These are phyloP conservation scores for Epichloe gansuensis DNA, from an alignment of 2,329 filamentous ascomycete species.

Conservation along the genomic window DNA sequence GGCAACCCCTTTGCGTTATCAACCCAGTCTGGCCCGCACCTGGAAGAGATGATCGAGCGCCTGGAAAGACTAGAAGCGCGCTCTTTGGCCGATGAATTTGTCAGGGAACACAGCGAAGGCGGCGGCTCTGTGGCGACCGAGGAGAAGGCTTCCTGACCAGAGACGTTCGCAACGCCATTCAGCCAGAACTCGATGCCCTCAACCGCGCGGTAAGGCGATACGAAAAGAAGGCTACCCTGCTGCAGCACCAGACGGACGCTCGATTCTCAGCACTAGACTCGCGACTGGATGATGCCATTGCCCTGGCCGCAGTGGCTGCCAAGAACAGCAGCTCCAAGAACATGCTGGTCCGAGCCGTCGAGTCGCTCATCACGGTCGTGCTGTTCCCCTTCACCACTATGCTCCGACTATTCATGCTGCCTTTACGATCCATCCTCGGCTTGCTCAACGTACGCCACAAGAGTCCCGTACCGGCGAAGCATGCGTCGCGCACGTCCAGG, in stretches of 20 bases:
- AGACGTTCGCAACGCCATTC: conserved; percentile 53
- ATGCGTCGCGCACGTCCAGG: conserved; percentile 1
- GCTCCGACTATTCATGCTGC: conserved; percentile 29
- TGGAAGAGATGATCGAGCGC: conserved; percentile 49
- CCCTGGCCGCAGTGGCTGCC: conserved; percentile 66
- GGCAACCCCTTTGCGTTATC: conserved; percentile 30
- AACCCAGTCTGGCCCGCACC: conserved; percentile 24
- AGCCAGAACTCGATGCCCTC: conserved; percentile 76
- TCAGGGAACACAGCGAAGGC: conserved; percentile 16
- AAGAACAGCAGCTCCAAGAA: conserved; percentile 31
- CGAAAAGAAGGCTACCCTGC: conserved; percentile 73
- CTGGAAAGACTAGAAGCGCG: conserved; percentile 59
- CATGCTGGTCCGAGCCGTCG: conserved; percentile 25
- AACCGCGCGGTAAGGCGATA: conserved; percentile 82
- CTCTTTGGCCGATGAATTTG: conserved; percentile 15
- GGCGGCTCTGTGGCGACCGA: conserved; percentile 24
- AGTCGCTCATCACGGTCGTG: conserved; percentile 21
- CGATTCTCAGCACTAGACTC: conserved; percentile 60
- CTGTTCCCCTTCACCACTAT: conserved; percentile 31
- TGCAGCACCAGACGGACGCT: conserved; percentile 64
- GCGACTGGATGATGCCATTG: conserved; percentile 63
- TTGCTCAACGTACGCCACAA: conserved; percentile 21
- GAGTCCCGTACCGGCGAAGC: conserved; percentile 13
- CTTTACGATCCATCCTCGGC: conserved; percentile 27
- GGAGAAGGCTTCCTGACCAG: conserved; percentile 33